A percentile compares a stretch with the other conserved stretches of the same genome.
Conservation (phyloP, 1,284 basidiomycete species). For the Coniferiporia weirii region DNA sequence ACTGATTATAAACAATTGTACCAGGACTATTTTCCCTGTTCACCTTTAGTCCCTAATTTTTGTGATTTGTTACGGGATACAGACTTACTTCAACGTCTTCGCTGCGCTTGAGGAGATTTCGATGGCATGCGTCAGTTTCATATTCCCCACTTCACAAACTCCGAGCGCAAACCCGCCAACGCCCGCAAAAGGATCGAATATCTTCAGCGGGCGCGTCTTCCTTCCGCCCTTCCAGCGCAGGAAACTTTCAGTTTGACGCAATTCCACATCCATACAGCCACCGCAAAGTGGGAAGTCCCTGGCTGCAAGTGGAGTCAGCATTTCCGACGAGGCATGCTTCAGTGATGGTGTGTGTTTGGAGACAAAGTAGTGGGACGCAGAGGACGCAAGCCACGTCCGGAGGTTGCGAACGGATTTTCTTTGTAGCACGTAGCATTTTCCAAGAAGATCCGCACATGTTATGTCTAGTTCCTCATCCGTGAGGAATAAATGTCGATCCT, state of each 20-base stretch:
- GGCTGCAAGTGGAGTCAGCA: constrained; percentile 10
- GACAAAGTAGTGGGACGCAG: constrained; percentile 53
- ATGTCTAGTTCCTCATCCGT: constrained; percentile 41
- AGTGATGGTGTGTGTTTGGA: constrained; percentile 42
- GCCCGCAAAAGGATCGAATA: constrained; percentile 63
- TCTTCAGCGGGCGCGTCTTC: constrained; percentile 33
- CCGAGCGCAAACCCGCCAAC: constrained; percentile 59
- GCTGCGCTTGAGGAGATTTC: constrained; percentile 72
- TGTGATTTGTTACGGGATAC: constrained; percentile 34
- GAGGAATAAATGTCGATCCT: constrained; percentile 49
- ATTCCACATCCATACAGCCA: constrained; percentile 36
- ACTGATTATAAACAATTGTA: constrained; percentile 49
- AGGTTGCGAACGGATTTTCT: constrained; percentile 22
- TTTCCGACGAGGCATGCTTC: constrained; percentile 28
- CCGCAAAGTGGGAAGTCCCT: constrained; percentile 40
- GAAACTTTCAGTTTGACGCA: constrained; percentile 26
- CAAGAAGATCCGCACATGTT: constrained; percentile 36
- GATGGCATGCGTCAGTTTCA: constrained; percentile 57
- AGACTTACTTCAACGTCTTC: constrained; percentile 48
- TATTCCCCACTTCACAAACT: constrained; percentile 43
- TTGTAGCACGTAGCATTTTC: constrained; percentile 44
- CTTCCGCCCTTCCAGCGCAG: constrained; percentile 28
- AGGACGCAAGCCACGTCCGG: constrained; percentile 44
- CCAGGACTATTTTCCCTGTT: constrained; percentile 16
- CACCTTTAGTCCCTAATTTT: constrained; percentile 11